These are phyloP conservation scores for Moesziomyces aphidis DNA, from an alignment of 1,284 basidiomycete genomes.

Conservation along the genomic window DNA sequence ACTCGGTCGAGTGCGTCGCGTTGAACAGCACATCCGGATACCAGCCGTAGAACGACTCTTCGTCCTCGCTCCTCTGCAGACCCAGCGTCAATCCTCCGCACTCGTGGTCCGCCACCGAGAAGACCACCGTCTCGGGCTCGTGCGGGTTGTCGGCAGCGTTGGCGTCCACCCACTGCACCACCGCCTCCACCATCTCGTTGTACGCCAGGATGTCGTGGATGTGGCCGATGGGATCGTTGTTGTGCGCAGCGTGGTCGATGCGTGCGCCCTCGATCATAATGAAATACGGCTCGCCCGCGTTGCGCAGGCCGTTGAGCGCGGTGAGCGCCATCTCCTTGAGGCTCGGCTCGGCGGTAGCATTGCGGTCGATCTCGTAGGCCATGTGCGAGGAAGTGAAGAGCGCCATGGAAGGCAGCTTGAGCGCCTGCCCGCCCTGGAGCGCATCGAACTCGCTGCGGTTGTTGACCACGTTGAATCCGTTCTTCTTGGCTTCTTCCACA, in stretches of 20 bases:
- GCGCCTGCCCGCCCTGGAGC: slow-evolving; percentile 32
- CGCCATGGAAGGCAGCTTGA: slow-evolving; percentile 55
- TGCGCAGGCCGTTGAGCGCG: slow-evolving; percentile 61
- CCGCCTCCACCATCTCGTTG: slow-evolving; percentile 54
- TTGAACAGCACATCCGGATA: slow-evolving; percentile 60
- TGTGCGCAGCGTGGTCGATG: slow-evolving; percentile 66
- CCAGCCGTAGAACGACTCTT: slow-evolving; percentile 49
- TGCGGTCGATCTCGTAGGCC: slow-evolving; percentile 67
- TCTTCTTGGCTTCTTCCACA: slow-evolving; percentile 54
- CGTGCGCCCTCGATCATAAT: slow-evolving; percentile 65
- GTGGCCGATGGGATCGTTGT: slow-evolving; percentile 65
- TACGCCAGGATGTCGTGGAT: slow-evolving; percentile 65
- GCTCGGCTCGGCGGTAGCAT: slow-evolving; percentile 58
- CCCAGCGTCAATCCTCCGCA: slow-evolving; percentile 63
- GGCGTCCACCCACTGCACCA: slow-evolving; percentile 52
- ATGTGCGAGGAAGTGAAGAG: slow-evolving; percentile 61
- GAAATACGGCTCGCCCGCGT: slow-evolving; percentile 63
- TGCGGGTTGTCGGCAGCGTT: slow-evolving; percentile 35
- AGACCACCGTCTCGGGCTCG: slow-evolving; percentile 55
- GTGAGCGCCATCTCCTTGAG: slow-evolving; percentile 66
- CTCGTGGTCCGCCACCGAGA: slow-evolving; percentile 65
- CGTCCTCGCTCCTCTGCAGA: slow-evolving; percentile 47
- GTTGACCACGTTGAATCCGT: slow-evolving; percentile 54
- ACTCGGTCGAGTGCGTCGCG: slow-evolving; percentile 62
- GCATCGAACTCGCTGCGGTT: slow-evolving; percentile 61